These are phyloP conservation scores for Spergularia marina DNA, from an alignment of 148 eudicot species.

Conservation along the genomic window DNA sequence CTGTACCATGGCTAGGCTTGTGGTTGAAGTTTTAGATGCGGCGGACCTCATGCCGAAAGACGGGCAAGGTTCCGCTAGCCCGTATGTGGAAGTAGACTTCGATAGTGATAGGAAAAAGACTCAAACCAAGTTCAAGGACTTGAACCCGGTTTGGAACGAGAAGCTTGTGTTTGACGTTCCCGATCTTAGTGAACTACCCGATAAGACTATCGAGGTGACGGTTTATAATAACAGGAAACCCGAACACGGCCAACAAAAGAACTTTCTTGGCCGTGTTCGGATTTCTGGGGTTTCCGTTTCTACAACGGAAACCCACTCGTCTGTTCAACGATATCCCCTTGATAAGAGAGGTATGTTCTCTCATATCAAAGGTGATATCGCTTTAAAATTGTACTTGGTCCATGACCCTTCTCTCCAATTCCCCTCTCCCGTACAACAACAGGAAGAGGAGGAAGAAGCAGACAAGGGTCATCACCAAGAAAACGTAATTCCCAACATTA, in stretches of 20 bases:
- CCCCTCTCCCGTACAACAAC: background rate
- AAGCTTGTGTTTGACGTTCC: slow-evolving; percentile 49
- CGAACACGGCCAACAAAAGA: slow-evolving; percentile 41
- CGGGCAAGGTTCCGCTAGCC: slow-evolving; percentile 88
- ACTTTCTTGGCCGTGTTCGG: slow-evolving; percentile 78
- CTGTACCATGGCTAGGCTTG: slow-evolving; percentile 77
- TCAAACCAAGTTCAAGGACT: slow-evolving; percentile 57
- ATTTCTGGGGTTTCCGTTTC: slow-evolving; percentile 65
- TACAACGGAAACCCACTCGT: slow-evolving; percentile 35
- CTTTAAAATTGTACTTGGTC: slow-evolving; percentile 44
- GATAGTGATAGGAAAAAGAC: slow-evolving; percentile 46
- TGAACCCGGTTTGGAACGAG: slow-evolving; percentile 77
- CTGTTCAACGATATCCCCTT: slow-evolving; percentile 66
- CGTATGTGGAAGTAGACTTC: slow-evolving; percentile 70
- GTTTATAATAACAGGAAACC: slow-evolving; percentile 48
- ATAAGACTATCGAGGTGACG: slow-evolving; percentile 43
- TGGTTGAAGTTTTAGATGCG: slow-evolving; percentile 71
- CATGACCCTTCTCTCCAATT: slow-evolving; percentile 10
- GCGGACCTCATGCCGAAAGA: slow-evolving; percentile 91
- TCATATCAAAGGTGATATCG: slow-evolving; percentile 77
- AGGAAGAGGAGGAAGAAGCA: slow-evolving; percentile 19
- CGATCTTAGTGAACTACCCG: slow-evolving; percentile 26
- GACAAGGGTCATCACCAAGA: slow-evolving; percentile 14
- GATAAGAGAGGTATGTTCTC: slow-evolving; percentile 81
- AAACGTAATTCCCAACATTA: slow-evolving; percentile 35